phyloP scores from a whole-genome alignment of 1,139 yeast genomes.

The Barnettozyma hawaiiensis region DNA sequence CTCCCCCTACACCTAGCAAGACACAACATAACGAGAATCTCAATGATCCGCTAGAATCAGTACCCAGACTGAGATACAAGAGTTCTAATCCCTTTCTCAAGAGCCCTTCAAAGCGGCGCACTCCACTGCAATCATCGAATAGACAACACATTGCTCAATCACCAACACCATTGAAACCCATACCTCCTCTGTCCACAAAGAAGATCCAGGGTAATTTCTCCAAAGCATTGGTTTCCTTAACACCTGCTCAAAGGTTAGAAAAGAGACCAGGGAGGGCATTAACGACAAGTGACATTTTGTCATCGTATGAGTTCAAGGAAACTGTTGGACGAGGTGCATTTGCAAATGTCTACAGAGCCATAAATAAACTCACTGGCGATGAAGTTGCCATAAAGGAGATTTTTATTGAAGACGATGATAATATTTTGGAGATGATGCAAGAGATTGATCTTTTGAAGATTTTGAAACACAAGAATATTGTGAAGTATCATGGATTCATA shows the following conservation, averaged over 20 bases:
- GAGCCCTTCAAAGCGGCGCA: constrained; percentile 20
- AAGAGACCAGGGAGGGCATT: constrained; percentile 33
- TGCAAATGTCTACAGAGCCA: constrained; percentile 67
- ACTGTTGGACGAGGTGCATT: constrained; percentile 76
- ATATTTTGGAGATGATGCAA: constrained; percentile 59
- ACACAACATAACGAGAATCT: constrained; percentile 10
- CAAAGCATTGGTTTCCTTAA: constrained; percentile 34
- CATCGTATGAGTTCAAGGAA: constrained; percentile 53
- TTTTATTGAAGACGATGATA: constrained; percentile 49
- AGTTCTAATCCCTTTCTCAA: constrained; percentile 12
- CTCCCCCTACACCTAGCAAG: constrained; percentile 5
- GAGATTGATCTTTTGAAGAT: constrained; percentile 82
- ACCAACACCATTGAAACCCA: constrained; percentile 10
- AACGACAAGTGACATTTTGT: constrained; percentile 34
- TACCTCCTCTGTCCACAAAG: constrained; percentile 5
- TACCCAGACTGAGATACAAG: constrained; percentile 19
- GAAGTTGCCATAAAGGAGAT: constrained; percentile 86
- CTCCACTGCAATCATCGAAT: constrained; percentile 7
- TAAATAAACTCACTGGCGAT: constrained; percentile 57
- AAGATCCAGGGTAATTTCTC: constrained; percentile 1
- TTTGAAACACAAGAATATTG: constrained; percentile 79
- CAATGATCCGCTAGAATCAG: constrained; percentile 14
- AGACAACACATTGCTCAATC: constrained; percentile 6
- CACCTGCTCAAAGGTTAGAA: constrained; percentile 50
- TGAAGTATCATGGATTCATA: constrained; percentile 84